A percentile compares a stretch with the other conserved stretches of the same genome.
phyloP scores from a whole-genome alignment of 164 flowering plant species.

The Stephania yunnanensis region DNA sequence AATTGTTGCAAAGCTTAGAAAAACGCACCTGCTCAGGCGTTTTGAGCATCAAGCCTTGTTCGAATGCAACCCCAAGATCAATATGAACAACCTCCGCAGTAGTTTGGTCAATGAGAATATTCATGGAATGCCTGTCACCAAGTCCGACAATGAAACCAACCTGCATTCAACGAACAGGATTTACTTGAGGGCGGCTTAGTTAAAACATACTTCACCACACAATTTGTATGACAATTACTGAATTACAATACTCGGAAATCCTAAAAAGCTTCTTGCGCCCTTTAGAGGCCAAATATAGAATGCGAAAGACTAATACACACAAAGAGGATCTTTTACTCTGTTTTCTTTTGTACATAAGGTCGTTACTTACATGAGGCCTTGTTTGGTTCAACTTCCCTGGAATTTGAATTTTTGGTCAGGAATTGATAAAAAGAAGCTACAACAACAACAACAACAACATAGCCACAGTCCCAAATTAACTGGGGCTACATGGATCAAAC shows the following conservation, averaged over 20 bases:
- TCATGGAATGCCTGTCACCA: conserved; percentile 96
- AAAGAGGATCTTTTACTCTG: too few species aligned
- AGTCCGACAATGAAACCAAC: conserved; percentile 99
- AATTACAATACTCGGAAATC: too few species aligned
- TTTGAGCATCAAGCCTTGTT: conserved; percentile 99
- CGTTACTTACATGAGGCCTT: too few species aligned
- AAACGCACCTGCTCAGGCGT: conserved; percentile 87
- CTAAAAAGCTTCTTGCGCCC: background rate
- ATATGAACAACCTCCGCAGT: conserved; percentile 99
- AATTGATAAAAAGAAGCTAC: too few species aligned
- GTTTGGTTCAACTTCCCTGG: too few species aligned
- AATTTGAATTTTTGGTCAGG: too few species aligned
- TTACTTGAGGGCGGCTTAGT: background rate
- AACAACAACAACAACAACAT: too few species aligned
- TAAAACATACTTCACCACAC: background rate
- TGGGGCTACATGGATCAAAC: too few species aligned
- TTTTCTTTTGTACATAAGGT: too few species aligned
- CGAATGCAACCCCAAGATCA: conserved; percentile 99
- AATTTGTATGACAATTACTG: background rate
- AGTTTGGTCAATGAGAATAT: conserved; percentile 85
- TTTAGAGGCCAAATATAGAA: background rate
- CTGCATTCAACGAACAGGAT: conserved; percentile 28
- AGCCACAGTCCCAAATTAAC: too few species aligned
- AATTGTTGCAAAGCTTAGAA: conserved; percentile 2
- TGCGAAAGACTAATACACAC: too few species aligned